Percentiles rank a stretch among this genome's conserved stretches.
phyloP scores from a whole-genome alignment of 495 filamentous ascomycete species.

The Eremomyces bilateralis region DNA sequence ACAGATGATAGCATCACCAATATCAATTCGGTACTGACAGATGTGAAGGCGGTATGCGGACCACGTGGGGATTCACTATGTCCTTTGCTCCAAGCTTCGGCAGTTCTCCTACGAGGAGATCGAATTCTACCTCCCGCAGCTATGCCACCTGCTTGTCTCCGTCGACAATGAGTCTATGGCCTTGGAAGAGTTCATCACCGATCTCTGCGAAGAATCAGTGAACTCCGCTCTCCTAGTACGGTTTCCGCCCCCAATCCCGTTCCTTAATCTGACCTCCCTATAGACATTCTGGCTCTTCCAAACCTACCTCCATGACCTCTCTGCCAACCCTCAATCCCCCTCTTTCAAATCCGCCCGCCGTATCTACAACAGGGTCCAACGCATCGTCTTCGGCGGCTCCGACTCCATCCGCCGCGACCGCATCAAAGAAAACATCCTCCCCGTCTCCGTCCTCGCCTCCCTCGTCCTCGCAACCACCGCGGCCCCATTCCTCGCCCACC shows the following conservation, averaged over 20 bases:
- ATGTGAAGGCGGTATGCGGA: conserved; percentile 50
- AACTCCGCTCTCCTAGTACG: conserved; percentile 52
- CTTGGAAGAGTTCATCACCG: conserved; percentile 57
- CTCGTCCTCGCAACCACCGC: conserved; percentile 43
- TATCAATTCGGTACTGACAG: too few species aligned
- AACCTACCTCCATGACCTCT: conserved; percentile 56
- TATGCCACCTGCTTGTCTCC: conserved; percentile 59
- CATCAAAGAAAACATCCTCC: conserved; percentile 53
- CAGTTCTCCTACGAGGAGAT: conserved; percentile 66
- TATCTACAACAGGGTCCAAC: conserved; percentile 61
- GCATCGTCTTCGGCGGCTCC: conserved; percentile 49
- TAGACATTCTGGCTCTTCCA: conserved; percentile 73
- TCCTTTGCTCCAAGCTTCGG: conserved; percentile 57
- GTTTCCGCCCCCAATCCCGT: not conserved
- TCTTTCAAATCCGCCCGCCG: conserved; percentile 51
- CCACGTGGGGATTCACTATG: conserved; percentile 62
- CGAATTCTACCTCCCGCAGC: conserved; percentile 62
- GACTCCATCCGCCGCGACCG: conserved; percentile 39
- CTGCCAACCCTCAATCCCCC: conserved; percentile 40
- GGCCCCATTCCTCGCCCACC: conserved; percentile 22
- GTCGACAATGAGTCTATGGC: conserved; percentile 71
- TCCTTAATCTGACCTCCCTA: conserved; percentile 2
- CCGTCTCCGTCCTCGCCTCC: conserved; percentile 48
- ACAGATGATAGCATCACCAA: not conserved
- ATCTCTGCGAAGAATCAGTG: conserved; percentile 59